These are phyloP conservation scores for Daldinia childiae DNA, from an alignment of 495 filamentous ascomycete species.

Conservation along the genomic window DNA sequence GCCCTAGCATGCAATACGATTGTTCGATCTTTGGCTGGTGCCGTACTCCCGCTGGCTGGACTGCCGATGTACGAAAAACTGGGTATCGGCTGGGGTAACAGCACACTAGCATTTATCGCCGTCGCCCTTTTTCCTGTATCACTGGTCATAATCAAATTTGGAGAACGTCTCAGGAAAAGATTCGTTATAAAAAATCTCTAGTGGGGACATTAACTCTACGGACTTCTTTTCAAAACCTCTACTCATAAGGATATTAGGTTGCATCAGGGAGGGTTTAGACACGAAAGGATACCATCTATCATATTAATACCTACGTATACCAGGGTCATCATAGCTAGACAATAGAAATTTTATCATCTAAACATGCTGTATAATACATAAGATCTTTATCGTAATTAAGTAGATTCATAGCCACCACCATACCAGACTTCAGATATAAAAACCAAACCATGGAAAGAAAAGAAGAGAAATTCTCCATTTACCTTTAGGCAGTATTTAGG, in stretches of 20 bases:
- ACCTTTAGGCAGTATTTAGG: background rate
- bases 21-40: conserved; percentile 62
- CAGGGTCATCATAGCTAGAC: background rate
- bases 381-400: background rate
- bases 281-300: background rate
- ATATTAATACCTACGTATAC: background rate
- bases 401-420: background rate
- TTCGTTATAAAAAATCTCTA: conserved; percentile 55
- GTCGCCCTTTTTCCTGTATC: conserved; percentile 62
- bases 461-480: background rate
- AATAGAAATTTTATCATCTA: background rate
- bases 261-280: conserved; percentile 9
- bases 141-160: conserved; percentile 61
- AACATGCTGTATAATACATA: background rate
- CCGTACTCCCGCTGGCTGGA: conserved; percentile 67
- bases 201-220: background rate
- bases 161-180: conserved; percentile 58
- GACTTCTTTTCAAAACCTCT: background rate
- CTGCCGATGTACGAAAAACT: conserved; percentile 61
- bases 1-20: conserved; percentile 65
- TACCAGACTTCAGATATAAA: background rate
- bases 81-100: conserved; percentile 72
- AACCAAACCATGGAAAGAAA: background rate
- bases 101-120: conserved; percentile 63
- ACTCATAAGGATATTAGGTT: background rate